phyloP scores from a whole-genome alignment of 75 land plant species.

The Cunninghamia lanceolata region DNA sequence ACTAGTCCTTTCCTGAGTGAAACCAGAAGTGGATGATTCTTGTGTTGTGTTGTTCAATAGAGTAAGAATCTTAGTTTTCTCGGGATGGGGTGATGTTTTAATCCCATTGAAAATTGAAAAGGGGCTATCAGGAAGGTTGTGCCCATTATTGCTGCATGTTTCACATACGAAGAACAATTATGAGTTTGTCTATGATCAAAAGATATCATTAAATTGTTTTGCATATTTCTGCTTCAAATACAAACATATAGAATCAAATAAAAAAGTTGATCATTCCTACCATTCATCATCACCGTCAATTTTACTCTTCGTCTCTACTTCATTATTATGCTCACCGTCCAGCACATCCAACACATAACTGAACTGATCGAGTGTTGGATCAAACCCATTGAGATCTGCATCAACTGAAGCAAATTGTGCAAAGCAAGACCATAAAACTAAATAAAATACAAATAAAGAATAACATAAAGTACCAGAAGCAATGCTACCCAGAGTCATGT shows the following conservation, averaged over 20 bases:
- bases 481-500: neutral
- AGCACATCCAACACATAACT: constrained; percentile 44
- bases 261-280: neutral
- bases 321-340: constrained; percentile 19
- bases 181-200: neutral
- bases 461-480: neutral
- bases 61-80: neutral
- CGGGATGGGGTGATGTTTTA: neutral
- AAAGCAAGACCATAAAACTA: neutral
- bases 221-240: neutral
- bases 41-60: constrained; percentile 1
- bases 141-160: constrained; percentile 1
- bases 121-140: constrained; percentile 12
- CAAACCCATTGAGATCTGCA: constrained; percentile 44
- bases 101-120: neutral
- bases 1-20: constrained; percentile 5
- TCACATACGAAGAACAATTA: neutral
- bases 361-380: constrained; percentile 32
- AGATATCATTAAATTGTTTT: neutral
- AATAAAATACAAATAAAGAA: neutral
- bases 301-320: neutral
- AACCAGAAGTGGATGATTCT: neutral
- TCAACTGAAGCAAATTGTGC: neutral
- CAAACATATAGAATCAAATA: neutral
- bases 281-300: constrained; percentile 3